Evolutionary conservation across 2,329 filamentous ascomycete species (phyloP).

Genomic region (Alternaria infectoria): DNA sequence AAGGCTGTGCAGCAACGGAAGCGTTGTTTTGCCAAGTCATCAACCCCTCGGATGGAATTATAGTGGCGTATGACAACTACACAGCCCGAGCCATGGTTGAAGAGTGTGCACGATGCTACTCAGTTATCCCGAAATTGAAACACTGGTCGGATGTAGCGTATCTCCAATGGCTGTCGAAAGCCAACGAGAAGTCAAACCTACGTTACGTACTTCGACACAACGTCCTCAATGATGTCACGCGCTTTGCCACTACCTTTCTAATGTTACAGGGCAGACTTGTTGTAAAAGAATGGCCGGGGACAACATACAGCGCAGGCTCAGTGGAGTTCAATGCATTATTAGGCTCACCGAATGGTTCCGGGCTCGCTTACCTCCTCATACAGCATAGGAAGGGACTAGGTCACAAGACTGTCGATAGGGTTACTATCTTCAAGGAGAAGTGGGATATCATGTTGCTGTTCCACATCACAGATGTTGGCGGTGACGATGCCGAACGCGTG

Average conservation of each 20-base stretch:
- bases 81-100: neutral
- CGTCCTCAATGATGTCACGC: neutral
- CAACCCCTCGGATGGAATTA: neutral
- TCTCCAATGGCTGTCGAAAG: neutral
- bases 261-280: neutral
- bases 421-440: neutral
- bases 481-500: neutral
- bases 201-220: neutral
- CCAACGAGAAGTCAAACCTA: neutral
- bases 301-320: neutral
- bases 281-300: neutral
- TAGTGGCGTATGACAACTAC: neutral
- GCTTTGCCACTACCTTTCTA: neutral
- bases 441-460: neutral
- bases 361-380: neutral
- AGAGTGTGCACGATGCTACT: neutral
- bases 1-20: neutral
- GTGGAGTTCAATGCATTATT: neutral
- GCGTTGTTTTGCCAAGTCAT: neutral
- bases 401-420: neutral
- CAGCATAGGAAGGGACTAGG: neutral
- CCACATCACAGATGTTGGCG: neutral
- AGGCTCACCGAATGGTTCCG: neutral
- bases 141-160: neutral
- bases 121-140: neutral